Percentiles rank a stretch among this genome's conserved stretches.
Conservation (phyloP, 495 filamentous ascomycete genomes). For the Podospora appendiculata region DNA sequence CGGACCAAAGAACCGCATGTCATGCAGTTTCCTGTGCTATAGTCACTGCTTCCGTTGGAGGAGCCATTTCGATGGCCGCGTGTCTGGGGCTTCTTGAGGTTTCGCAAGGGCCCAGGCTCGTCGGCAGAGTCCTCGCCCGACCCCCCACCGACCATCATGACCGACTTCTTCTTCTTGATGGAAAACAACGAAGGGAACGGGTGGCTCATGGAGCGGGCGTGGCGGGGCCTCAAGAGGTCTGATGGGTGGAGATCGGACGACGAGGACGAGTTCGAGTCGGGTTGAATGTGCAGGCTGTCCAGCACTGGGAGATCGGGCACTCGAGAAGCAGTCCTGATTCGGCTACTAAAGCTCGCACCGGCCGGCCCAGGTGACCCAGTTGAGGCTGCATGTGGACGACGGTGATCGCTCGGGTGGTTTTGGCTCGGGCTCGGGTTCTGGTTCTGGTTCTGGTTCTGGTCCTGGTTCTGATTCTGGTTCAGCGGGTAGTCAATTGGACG, state of each 20-base stretch:
- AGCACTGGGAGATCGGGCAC: conserved; percentile 12
- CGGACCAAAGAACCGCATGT: conserved; percentile 75
- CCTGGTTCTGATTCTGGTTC: neutral
- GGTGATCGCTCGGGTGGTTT: neutral
- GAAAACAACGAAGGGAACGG: conserved; percentile 62
- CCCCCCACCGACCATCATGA: conserved; percentile 10
- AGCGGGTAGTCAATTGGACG: conserved; percentile 5
- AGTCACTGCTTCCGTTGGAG: conserved; percentile 28
- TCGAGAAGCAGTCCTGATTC: conserved; percentile 12
- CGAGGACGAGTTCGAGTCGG: conserved; percentile 37
- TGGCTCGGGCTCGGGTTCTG: neutral
- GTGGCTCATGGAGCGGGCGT: conserved; percentile 69
- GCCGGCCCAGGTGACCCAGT: too few species aligned
- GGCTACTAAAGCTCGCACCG: neutral
- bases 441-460: neutral
- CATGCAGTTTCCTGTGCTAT: conserved; percentile 67
- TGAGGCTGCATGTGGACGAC: conserved; percentile 2
- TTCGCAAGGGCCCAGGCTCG: conserved; percentile 16
- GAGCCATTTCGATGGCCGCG: conserved; percentile 20
- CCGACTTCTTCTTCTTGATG: conserved; percentile 43
- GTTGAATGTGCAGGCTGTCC: conserved; percentile 16
- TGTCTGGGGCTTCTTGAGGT: conserved; percentile 14
- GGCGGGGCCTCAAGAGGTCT: conserved; percentile 28
- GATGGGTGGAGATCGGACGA: conserved; percentile 30
- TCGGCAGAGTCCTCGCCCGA: conserved; percentile 22